These are phyloP conservation scores for Mortierella sp. DNA, from an alignment of 371 early-diverging fungal genomes.

Conservation along the genomic window DNA sequence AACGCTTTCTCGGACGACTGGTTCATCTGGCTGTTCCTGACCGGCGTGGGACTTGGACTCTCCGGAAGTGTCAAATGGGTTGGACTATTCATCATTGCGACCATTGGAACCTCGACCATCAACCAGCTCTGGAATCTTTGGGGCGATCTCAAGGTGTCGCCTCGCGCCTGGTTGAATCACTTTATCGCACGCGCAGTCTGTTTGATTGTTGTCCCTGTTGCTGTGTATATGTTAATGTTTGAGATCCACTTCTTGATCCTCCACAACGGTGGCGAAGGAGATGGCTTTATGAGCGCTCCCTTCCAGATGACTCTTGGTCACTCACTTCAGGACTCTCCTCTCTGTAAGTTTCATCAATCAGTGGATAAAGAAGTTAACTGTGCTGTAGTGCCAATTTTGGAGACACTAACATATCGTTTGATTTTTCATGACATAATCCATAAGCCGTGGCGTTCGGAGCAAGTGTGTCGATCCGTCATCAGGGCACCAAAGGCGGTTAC, in stretches of 20 bases:
- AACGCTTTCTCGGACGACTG: slow-evolving; percentile 73
- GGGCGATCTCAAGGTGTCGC: slow-evolving; percentile 73
- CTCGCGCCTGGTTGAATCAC: slow-evolving; percentile 60
- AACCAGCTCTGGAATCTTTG: slow-evolving; percentile 91
- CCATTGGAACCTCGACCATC: slow-evolving; percentile 88
- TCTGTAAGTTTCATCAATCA: slow-evolving; percentile 28
- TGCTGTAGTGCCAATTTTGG: background rate
- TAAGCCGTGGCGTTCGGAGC: slow-evolving; percentile 87
- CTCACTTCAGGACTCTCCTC: slow-evolving; percentile 55
- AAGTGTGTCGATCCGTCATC: slow-evolving; percentile 79
- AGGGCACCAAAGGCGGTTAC: slow-evolving; percentile 78
- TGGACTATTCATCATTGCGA: slow-evolving; percentile 89
- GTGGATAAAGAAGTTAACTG: too few species aligned
- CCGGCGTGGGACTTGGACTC: slow-evolving; percentile 80
- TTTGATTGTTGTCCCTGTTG: slow-evolving; percentile 83
- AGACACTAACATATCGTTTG: background rate
- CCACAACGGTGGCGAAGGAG: slow-evolving; percentile 80
- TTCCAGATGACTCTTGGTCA: slow-evolving; percentile 74
- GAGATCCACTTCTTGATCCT: slow-evolving; percentile 83
- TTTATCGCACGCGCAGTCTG: slow-evolving; percentile 69
- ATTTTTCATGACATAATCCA: background rate
- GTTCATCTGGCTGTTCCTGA: slow-evolving; percentile 80
- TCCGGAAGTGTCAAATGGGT: slow-evolving; percentile 89
- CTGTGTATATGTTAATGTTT: slow-evolving; percentile 86
- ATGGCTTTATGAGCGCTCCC: slow-evolving; percentile 80